These are phyloP conservation scores for Cyphellophora attinorum DNA, from an alignment of 2,329 filamentous ascomycete genomes.

Conservation along the genomic window DNA sequence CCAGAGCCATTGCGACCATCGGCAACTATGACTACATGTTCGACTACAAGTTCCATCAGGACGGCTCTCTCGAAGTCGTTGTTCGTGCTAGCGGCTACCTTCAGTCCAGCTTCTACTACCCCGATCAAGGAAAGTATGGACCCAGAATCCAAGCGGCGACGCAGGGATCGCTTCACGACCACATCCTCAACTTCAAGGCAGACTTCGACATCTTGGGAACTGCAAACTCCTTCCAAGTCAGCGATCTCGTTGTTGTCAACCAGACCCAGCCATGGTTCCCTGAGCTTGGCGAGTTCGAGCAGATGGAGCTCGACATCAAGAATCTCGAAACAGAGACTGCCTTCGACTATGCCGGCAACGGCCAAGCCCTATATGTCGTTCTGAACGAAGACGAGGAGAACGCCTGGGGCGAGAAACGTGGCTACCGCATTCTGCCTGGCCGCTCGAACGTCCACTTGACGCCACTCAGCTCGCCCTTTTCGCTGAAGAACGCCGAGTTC, in stretches of 20 bases:
- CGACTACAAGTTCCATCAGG: constrained; percentile 39
- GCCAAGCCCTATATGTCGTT: constrained; percentile 27
- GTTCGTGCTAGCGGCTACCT: constrained; percentile 32
- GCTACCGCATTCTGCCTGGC: constrained; percentile 29
- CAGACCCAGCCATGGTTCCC: constrained; percentile 18
- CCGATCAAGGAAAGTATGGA: constrained; percentile 24
- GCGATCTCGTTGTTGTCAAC: constrained; percentile 26
- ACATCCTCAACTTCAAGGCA: constrained; percentile 27
- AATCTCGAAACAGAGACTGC: constrained; percentile 27
- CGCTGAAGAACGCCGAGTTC: constrained; percentile 10
- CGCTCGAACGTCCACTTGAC: constrained; percentile 22
- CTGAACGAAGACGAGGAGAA: constrained; percentile 28
- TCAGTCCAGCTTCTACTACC: constrained; percentile 17
- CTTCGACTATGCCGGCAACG: constrained; percentile 28
- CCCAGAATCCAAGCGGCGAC: constrained; percentile 24
- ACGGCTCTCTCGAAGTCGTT: constrained; percentile 43
- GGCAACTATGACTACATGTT: constrained; percentile 48
- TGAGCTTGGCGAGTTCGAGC: constrained; percentile 21
- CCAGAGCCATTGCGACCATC: constrained; percentile 40
- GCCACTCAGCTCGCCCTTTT: constrained; percentile 10
- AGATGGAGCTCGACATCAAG: constrained; percentile 34
- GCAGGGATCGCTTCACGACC: constrained; percentile 26
- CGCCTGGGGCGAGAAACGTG: constrained; percentile 28
- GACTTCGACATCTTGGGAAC: constrained; percentile 27
- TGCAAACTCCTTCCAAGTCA: constrained; percentile 28